These are phyloP conservation scores for Aspergillus vadensis DNA, from an alignment of 2,329 filamentous ascomycete species.

Conservation along the genomic window DNA sequence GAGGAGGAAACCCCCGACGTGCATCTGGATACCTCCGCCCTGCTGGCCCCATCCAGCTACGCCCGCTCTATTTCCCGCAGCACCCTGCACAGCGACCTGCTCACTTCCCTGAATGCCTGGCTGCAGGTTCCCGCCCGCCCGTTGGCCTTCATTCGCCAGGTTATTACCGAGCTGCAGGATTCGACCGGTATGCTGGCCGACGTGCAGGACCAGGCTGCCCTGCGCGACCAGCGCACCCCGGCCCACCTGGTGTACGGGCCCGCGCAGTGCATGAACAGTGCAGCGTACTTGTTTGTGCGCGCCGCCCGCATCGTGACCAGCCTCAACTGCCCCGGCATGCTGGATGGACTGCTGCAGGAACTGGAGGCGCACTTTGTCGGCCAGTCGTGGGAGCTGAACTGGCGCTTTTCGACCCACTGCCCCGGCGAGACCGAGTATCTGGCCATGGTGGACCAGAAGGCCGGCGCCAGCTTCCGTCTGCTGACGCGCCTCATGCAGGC, in stretches of 20 bases:
- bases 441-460: conserved; percentile 30
- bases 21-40: conserved; percentile 8
- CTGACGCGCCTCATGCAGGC: conserved; percentile 23
- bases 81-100: conserved; percentile 24
- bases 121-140: conserved; percentile 24
- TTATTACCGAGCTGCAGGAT: conserved; percentile 33
- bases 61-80: conserved; percentile 31
- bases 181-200: conserved; percentile 41
- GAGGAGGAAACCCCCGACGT: conserved; percentile 6
- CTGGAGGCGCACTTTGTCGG: conserved; percentile 18
- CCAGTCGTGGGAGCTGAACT: conserved; percentile 26
- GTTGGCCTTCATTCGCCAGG: conserved; percentile 25
- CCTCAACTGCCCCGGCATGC: conserved; percentile 18
- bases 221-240: conserved; percentile 39
- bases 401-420: conserved; percentile 19
- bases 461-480: conserved; percentile 27
- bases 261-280: conserved; percentile 42
- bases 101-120: conserved; percentile 36
- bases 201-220: conserved; percentile 40
- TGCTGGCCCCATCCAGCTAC: conserved; percentile 25
- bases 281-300: conserved; percentile 33
- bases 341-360: conserved; percentile 28
- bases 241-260: conserved; percentile 41
- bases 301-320: conserved; percentile 23
- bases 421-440: conserved; percentile 28